A percentile compares a stretch with the other conserved stretches of the same genome.
phyloP scores from a whole-genome alignment of 257 asterid genomes.

The Solanum dulcamara region DNA sequence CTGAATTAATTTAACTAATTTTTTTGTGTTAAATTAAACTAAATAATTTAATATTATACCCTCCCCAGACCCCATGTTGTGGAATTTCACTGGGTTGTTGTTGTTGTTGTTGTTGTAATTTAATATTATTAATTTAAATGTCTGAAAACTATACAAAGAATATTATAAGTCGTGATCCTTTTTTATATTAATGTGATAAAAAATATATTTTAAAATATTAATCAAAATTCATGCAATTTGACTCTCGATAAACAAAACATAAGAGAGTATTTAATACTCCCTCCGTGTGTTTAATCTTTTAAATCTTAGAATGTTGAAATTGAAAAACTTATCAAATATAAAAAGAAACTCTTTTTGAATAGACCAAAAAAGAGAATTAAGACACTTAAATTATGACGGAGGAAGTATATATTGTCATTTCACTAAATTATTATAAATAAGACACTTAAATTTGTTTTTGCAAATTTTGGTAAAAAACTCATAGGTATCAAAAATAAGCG shows the following conservation, averaged over 20 bases:
- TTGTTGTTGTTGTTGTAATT: too few relatives aligned
- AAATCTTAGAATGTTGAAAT: neutral
- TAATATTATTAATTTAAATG: neutral
- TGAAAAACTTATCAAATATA: neutral
- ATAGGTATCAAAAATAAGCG: neutral
- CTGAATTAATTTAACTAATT: neutral
- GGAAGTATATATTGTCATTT: too few relatives aligned
- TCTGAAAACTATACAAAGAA: too few relatives aligned
- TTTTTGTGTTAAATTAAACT: neutral
- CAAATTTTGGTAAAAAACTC: neutral
- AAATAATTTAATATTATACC: neutral
- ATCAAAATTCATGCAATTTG: neutral
- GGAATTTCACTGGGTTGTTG: too few relatives aligned
- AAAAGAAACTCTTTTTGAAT: neutral
- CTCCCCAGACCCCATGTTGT: too few relatives aligned
- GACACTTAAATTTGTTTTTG: too few relatives aligned
- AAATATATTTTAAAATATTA: neutral
- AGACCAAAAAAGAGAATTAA: neutral
- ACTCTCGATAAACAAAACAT: neutral
- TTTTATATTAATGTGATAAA: neutral
- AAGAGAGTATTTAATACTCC: too few relatives aligned
- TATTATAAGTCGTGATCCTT: too few relatives aligned
- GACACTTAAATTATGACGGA: too few relatives aligned
- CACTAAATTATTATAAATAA: too few relatives aligned
- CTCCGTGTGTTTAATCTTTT: too few relatives aligned